phyloP scores from a whole-genome alignment of 495 filamentous ascomycete genomes.

The Penicillium crystallinum region DNA sequence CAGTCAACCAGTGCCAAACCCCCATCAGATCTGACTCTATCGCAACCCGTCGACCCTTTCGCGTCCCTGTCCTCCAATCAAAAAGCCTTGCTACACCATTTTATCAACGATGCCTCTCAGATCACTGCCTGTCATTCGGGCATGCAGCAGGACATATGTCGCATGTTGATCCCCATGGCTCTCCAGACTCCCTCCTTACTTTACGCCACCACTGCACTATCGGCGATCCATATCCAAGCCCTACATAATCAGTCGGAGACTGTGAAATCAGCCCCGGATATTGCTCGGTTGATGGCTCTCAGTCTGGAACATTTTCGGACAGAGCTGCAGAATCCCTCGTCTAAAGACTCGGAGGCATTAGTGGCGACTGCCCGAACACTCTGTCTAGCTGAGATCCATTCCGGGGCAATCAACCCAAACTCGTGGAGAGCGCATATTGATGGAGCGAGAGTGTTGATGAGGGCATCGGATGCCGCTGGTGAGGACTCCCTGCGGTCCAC shows the following conservation, averaged over 20 bases:
- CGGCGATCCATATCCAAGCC: constrained; percentile 43
- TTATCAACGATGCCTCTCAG: constrained; percentile 43
- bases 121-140: constrained; percentile 42
- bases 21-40: constrained; percentile 24
- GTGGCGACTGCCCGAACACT: constrained; percentile 45
- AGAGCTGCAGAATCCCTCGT: constrained; percentile 36
- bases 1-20: constrained; percentile 6
- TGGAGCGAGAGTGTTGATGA: constrained; percentile 41
- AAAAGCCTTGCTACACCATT: constrained; percentile 40
- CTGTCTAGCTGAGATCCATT: constrained; percentile 46
- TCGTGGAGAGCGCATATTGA: constrained; percentile 46
- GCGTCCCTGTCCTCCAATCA: constrained; percentile 36
- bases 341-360: constrained; percentile 37
- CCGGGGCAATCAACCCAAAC: constrained; percentile 42
- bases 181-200: constrained; percentile 43
- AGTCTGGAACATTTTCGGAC: constrained; percentile 44
- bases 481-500: constrained; percentile 26
- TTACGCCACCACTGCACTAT: constrained; percentile 44
- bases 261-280: constrained; percentile 41
- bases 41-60: constrained; percentile 37
- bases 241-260: constrained; percentile 39
- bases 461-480: constrained; percentile 21
- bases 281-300: constrained; percentile 40
- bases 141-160: constrained; percentile 45
- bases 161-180: constrained; percentile 45